phyloP scores from a whole-genome alignment of 495 filamentous ascomycete genomes.

The Hyaloscypha finlandica region DNA sequence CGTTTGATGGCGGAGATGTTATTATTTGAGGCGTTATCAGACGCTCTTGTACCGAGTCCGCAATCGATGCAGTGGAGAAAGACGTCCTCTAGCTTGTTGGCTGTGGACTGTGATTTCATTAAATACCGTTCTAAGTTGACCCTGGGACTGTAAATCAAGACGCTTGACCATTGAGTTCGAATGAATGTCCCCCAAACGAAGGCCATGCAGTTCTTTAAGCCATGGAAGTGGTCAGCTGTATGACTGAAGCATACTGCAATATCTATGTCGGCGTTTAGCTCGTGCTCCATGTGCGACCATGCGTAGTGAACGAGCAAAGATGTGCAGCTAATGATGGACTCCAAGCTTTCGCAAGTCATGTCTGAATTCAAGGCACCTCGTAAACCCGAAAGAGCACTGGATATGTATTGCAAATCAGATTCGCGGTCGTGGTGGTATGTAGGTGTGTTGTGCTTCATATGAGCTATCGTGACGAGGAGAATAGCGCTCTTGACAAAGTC shows the following conservation, averaged over 20 bases:
- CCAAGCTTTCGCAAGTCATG: background rate
- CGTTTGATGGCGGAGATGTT: slow-evolving; percentile 5
- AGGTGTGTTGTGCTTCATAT: slow-evolving; percentile 7
- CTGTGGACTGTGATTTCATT: background rate
- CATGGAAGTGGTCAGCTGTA: background rate
- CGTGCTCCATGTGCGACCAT: slow-evolving; percentile 1
- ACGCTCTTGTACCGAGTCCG: background rate
- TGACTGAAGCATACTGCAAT: background rate
- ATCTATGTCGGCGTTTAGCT: background rate
- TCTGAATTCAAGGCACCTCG: background rate
- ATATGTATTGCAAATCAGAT: background rate
- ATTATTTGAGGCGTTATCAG: background rate
- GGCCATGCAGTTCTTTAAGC: slow-evolving; percentile 6
- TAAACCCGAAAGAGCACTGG: slow-evolving; percentile 5
- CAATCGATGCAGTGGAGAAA: slow-evolving; percentile 7
- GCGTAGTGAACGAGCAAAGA: slow-evolving; percentile 7
- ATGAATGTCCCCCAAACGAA: background rate
- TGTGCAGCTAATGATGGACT: slow-evolving; percentile 12
- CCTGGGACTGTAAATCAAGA: slow-evolving; percentile 11
- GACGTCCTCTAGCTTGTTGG: background rate
- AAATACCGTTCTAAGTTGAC: slow-evolving; percentile 7
- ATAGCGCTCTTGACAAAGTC: slow-evolving; percentile 15
- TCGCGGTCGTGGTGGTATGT: background rate
- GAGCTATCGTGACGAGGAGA: background rate
- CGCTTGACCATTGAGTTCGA: background rate